Conservation (phyloP, 495 filamentous ascomycete genomes). For the Neurospora sublineolata region DNA sequence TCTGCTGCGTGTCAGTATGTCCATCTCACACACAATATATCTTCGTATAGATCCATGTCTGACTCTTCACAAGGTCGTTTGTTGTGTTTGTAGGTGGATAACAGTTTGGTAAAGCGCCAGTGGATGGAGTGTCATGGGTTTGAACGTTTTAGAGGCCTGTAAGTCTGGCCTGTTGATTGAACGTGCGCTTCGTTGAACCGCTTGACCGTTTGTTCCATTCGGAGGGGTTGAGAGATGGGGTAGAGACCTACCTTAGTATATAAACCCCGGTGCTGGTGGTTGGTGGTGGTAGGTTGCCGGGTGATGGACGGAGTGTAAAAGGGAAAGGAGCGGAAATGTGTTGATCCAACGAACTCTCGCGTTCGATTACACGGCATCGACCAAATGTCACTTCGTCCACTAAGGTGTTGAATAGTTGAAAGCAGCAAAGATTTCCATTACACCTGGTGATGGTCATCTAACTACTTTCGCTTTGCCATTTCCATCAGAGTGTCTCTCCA, state of each 20-base stretch:
- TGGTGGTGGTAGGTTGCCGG: not conserved
- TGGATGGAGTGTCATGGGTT: not conserved
- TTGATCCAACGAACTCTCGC: not conserved
- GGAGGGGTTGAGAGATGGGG: not conserved
- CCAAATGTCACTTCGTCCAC: not conserved
- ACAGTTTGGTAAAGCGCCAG: not conserved
- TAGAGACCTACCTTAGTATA: too few species aligned
- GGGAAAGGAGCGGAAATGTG: not conserved
- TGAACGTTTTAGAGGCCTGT: not conserved
- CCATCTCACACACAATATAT: not conserved
- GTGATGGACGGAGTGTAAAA: not conserved
- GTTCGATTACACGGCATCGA: not conserved
- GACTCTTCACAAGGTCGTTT: not conserved
- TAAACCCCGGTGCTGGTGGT: not conserved
- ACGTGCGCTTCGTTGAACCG: not conserved
- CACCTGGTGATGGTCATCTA: not conserved
- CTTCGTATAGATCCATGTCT: not conserved
- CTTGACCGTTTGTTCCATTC: not conserved
- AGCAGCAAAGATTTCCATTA: not conserved
- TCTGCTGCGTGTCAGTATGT: not conserved
- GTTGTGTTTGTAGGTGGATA: not conserved
- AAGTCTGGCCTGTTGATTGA: not conserved
- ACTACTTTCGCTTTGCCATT: not conserved
- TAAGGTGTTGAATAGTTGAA: not conserved
- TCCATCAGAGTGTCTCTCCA: not conserved